Percentiles rank a stretch among this genome's conserved stretches.
Conservation (phyloP, 345 rosid species). For the Dovyalis caffra region DNA sequence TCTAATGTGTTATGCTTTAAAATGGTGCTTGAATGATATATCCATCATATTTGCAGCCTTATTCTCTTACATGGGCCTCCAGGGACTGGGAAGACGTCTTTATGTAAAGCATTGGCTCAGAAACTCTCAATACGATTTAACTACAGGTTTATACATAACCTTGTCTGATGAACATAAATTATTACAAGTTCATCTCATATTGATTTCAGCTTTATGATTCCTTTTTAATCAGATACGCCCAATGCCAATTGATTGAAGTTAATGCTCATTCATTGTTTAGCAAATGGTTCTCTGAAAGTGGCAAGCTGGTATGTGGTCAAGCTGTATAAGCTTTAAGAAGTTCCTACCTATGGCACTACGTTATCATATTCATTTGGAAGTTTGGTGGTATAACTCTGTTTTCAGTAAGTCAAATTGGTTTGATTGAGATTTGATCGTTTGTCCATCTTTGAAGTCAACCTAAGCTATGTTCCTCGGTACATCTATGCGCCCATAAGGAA, state of each 20-base stretch:
- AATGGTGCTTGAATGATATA: neutral
- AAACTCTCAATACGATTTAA: slow-evolving; percentile 84
- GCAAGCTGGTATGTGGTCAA: slow-evolving; percentile 74
- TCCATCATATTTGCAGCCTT: slow-evolving; percentile 51
- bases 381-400: neutral
- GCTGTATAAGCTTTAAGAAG: neutral
- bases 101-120: slow-evolving; percentile 97
- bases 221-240: slow-evolving; percentile 64
- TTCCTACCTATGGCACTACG: neutral
- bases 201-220: slow-evolving; percentile 16
- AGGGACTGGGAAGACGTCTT: slow-evolving; percentile 96
- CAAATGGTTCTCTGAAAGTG: slow-evolving; percentile 99
- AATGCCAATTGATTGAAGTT: slow-evolving; percentile 92
- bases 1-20: neutral
- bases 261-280: slow-evolving; percentile 98
- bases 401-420: neutral
- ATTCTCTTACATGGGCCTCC: slow-evolving; percentile 98
- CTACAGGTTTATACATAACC: slow-evolving; percentile 51
- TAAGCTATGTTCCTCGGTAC: neutral
- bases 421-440: neutral
- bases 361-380: neutral
- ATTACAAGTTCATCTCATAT: neutral
- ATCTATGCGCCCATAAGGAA: neutral
- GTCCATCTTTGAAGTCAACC: neutral
- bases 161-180: neutral